Evolutionary conservation across 2,329 filamentous ascomycete genomes (phyloP), one percentile per base, ranked within the genome.

Genomic region (Cytospora paraplurivora): DNA sequence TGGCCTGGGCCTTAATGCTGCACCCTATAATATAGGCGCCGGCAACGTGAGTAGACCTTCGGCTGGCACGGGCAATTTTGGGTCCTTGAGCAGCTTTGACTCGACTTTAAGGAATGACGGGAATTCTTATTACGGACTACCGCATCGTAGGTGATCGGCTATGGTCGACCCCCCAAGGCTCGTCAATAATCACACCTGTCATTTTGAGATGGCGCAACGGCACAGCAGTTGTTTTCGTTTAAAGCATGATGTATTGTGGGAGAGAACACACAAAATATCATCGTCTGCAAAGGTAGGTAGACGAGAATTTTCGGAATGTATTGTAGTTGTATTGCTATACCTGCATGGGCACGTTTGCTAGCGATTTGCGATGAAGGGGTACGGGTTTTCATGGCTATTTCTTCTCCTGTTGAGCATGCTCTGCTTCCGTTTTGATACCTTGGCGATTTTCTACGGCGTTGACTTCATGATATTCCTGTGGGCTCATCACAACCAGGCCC

Each of bases 31-130:
- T 37, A 67, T 72, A 15, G 65, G 67, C 32, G 38, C 67, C 19
- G 68, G 70, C 15, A 67, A 63, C 27, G 70, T 72, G 51, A 67
- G 71, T 7, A 67, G 71, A 11, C 56, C 71, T 7, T 65, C 71
- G 15, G 69, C 69, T 21, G 69, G 69, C 10, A 37, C 71, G 3
- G 62, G 66, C 52, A 67, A 65, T 7, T 72, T 70, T 32, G 66
- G 34, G 15, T 63, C 38, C 2, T 56, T 74, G 33, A 68, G 67
- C 38, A 69, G 68, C 1, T 75, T 73, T 59, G 72, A 75, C 52
- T 41, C 72, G 34, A 51, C 54, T 11, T 53, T 71, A 12, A 33
- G 64, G 3, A 66, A 61, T 54, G 64, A 66, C 19, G 64, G 61
- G 8, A 64, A 41, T 17, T 61, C 64, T 1, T 69, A 67, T 44